Conservation (phyloP, 768 basidiomycete species). For the Nidularia pulvinata region DNA sequence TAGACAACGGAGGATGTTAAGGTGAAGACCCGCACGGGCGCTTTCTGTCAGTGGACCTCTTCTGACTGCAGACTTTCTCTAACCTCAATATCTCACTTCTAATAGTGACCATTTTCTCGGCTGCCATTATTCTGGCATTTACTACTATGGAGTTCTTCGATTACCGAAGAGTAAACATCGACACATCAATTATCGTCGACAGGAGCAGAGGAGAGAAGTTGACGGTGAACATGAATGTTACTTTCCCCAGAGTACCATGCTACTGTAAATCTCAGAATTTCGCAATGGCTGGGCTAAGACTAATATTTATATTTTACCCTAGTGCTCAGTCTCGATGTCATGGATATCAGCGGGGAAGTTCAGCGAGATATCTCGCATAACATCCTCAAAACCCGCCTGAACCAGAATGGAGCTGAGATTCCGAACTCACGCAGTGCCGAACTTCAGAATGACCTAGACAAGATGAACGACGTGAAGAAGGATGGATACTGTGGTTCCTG, state of each 20-base stretch:
- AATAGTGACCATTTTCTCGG: constrained; percentile 88
- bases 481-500: constrained; percentile 91
- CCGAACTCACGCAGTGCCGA: constrained; percentile 56
- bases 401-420: constrained; percentile 56
- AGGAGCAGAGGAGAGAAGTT: constrained; percentile 94
- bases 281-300: not conserved
- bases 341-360: constrained; percentile 97
- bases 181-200: constrained; percentile 95
- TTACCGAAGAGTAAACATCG: constrained; percentile 83
- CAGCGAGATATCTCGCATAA: constrained; percentile 92
- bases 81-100: not conserved
- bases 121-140: constrained; percentile 90
- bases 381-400: constrained; percentile 80
- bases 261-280: constrained; percentile 66
- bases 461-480: constrained; percentile 59
- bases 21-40: constrained; percentile 96
- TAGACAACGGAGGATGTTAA: constrained; percentile 99
- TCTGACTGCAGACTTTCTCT: not conserved
- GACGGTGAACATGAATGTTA: constrained; percentile 88
- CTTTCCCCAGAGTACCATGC: constrained; percentile 97
- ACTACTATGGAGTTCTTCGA: constrained; percentile 95
- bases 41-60: constrained; percentile 68
- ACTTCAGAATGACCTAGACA: constrained; percentile 87
- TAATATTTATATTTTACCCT: constrained; percentile 7
- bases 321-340: constrained; percentile 96